Evolutionary conservation across 495 filamentous ascomycete genomes (phyloP).

Genomic region (Aspergillus cavernicola): DNA sequence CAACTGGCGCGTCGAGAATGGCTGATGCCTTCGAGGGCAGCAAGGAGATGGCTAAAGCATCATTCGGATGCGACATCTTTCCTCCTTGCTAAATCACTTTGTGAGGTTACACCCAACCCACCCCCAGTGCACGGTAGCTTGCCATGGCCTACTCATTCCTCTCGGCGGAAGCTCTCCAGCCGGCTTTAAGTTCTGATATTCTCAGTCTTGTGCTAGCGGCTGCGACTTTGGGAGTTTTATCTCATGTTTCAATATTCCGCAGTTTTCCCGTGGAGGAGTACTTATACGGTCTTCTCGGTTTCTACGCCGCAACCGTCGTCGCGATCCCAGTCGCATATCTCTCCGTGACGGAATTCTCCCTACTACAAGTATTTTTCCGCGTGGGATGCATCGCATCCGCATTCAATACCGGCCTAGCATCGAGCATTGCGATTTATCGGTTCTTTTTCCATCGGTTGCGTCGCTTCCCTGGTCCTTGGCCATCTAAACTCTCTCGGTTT

Average conservation of each 20-base stretch:
- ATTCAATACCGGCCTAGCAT: conserved; percentile 21
- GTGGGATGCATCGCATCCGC: neutral
- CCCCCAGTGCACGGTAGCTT: too few relatives aligned
- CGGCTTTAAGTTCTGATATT: neutral
- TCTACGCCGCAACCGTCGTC: neutral
- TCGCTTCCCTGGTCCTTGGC: conserved; percentile 37
- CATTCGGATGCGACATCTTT: too few relatives aligned
- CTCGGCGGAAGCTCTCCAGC: neutral
- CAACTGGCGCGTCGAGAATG: too few relatives aligned
- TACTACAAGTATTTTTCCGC: neutral
- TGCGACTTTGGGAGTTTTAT: neutral
- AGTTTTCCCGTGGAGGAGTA: conserved; percentile 4
- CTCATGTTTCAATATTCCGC: neutral
- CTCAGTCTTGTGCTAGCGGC: neutral
- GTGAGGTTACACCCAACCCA: too few relatives aligned
- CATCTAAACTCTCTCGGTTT: conserved; percentile 14
- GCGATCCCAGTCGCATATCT: neutral
- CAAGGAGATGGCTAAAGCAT: too few relatives aligned
- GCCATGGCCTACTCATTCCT: neutral
- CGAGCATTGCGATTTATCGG: conserved; percentile 43
- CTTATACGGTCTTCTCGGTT: neutral
- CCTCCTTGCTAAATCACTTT: too few relatives aligned
- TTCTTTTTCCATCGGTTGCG: conserved; percentile 38
- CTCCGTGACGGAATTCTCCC: neutral
- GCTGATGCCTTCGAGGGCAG: too few relatives aligned